These are phyloP conservation scores for Prosopis cineraria DNA, from an alignment of 306 rosid genomes.

Conservation along the genomic window DNA sequence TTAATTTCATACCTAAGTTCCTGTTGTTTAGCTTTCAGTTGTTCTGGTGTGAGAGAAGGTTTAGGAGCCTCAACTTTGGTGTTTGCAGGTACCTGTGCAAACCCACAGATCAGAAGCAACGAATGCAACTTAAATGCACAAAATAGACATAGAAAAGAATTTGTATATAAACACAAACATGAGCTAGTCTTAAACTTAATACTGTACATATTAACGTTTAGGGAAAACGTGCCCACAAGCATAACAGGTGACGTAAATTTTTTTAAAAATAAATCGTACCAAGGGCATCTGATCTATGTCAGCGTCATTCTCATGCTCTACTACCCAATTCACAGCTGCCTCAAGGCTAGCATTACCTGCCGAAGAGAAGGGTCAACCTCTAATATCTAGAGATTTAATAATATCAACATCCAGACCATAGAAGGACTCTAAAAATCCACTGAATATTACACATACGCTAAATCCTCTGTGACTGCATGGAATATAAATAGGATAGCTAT, in stretches of 20 bases:
- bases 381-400: conserved; percentile 18
- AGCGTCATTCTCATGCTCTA: conserved; percentile 79
- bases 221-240: neutral
- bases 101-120: conserved; percentile 36
- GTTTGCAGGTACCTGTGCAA: conserved; percentile 67
- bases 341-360: conserved; percentile 84
- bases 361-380: conserved; percentile 39
- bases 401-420: neutral
- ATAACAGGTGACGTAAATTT: conserved; percentile 19
- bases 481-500: conserved; percentile 10
- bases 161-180: neutral
- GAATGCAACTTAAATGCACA: conserved; percentile 30
- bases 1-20: conserved; percentile 75
- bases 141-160: conserved; percentile 7
- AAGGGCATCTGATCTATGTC: conserved; percentile 89
- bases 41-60: conserved; percentile 87
- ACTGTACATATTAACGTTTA: neutral
- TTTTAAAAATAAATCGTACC: conserved; percentile 50
- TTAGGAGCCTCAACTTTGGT: conserved; percentile 74
- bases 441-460: conserved; percentile 23
- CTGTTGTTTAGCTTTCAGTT: conserved; percentile 82
- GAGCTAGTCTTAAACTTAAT: conserved; percentile 19
- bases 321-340: conserved; percentile 91
- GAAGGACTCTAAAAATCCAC: conserved; percentile 20
- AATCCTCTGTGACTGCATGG: conserved; percentile 21